Conservation (phyloP, 1,284 basidiomycete species). For the Crucibulum cyathiforme region DNA sequence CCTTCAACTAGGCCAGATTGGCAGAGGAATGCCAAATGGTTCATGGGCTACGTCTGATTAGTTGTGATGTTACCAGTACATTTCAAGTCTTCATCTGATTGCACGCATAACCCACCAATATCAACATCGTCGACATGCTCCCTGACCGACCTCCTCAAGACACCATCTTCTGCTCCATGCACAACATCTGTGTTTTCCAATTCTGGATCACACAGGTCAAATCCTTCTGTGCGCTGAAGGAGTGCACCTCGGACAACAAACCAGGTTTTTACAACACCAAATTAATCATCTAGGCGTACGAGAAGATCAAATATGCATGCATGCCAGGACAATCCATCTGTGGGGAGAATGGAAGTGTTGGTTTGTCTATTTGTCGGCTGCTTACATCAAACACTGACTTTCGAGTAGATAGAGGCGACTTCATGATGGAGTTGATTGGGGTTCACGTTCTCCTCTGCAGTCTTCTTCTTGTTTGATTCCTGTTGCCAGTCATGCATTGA, state of each 20-base stretch:
- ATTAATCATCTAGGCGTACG: conserved; percentile 78
- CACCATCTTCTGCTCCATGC: conserved; percentile 85
- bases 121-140: conserved; percentile 43
- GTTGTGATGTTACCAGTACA: too few relatives aligned
- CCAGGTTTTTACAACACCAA: conserved; percentile 74
- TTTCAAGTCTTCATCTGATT: too few relatives aligned
- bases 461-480: too few relatives aligned
- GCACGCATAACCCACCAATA: too few relatives aligned
- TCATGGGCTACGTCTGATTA: too few relatives aligned
- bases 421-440: too few relatives aligned
- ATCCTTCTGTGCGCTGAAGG: conserved; percentile 88
- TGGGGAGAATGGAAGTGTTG: conserved; percentile 93
- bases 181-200: conserved; percentile 86
- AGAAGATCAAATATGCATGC: conserved; percentile 88
- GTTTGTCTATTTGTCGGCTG: conserved; percentile 51
- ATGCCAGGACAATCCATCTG: conserved; percentile 94
- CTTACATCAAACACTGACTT: too few relatives aligned
- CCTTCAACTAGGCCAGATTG: too few relatives aligned
- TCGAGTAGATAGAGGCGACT: too few relatives aligned
- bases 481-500: too few relatives aligned
- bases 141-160: conserved; percentile 91
- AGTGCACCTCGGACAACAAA: conserved; percentile 61
- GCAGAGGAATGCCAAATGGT: too few relatives aligned
- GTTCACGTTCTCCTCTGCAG: too few relatives aligned
- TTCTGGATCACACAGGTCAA: conserved; percentile 97